Evolutionary conservation across 495 filamentous ascomycete genomes (phyloP), one percentile per base, ranked within the genome.

Genomic region (Tricharina praecox): DNA sequence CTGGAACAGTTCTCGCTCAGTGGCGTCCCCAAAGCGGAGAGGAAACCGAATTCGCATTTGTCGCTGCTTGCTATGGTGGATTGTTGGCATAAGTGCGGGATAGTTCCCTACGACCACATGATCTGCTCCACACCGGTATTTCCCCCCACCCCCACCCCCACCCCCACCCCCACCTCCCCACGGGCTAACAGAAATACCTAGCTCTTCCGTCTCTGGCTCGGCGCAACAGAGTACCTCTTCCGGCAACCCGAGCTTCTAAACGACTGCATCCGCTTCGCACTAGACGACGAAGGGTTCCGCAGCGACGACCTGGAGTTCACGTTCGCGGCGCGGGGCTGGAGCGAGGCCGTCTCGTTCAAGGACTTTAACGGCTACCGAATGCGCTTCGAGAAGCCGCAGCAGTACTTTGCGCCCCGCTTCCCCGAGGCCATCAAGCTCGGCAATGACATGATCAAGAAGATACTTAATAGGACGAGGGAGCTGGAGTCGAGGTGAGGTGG

Each of bases 41-140:
- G 53, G 10, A 69, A 75, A 55, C 84, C 80, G 21, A 97, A 97
- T 64, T 95, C 85, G 56, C 90, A 97, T 62, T 68, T 97, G 24
- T 82, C 76, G 64, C 72, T 97, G 40, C 73, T 97, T 30, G 92
- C 88, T n/a, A 97, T 97, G 75, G 90, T 96, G 23, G 90, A 97
- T 66, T 96, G 85, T 64, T 97, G 90, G 90, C 87, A 78, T 63
- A 81, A 81, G 49, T 70, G 94, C 11, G 82, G 78, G 25, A 97
- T 94, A 52, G 81, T 90, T 25, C 90, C 90, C 1, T 97, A 96
- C 63, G 87, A 96, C 63, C 90, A 97, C 67, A 95, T 96, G 85
- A 93, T 97, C 54, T 97, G 90, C 66, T 93, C 84, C 10, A 97
- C 90, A 11, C 90, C 90, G 44, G 78, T 81, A 62, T 62, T 73